These are phyloP conservation scores for Torulaspora globosa DNA, from an alignment of 1,139 yeast genomes.

Conservation along the genomic window DNA sequence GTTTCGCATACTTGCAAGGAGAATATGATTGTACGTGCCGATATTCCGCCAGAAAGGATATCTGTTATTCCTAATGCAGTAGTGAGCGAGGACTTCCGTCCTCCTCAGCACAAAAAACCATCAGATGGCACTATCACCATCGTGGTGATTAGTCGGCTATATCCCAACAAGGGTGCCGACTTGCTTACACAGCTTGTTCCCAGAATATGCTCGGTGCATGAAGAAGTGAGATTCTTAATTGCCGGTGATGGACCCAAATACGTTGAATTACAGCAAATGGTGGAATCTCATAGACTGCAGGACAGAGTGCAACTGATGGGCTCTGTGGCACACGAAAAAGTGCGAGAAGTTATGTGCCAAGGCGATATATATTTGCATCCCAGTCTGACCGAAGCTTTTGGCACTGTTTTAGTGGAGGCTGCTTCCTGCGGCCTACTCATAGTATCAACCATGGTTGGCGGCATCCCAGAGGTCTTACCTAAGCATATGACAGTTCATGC, in stretches of 20 bases:
- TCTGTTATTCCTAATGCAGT: conserved; percentile 97
- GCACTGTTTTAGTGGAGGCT: conserved; percentile 95
- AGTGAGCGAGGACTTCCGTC: conserved; percentile 73
- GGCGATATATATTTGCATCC: conserved; percentile 96
- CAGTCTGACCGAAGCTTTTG: conserved; percentile 94
- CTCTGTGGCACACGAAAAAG: conserved; percentile 86
- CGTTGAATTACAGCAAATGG: conserved; percentile 89
- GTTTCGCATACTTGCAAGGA: conserved; percentile 97
- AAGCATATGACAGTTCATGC: conserved; percentile 91
- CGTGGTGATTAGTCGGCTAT: conserved; percentile 85
- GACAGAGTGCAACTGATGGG: conserved; percentile 86
- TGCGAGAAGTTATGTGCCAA: conserved; percentile 83
- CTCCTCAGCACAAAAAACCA: conserved; percentile 34
- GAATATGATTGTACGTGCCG: conserved; percentile 84
- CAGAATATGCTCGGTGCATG: conserved; percentile 60
- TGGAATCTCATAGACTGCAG: conserved; percentile 80
- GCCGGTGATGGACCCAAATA: conserved; percentile 98
- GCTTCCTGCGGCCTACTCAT: conserved; percentile 93
- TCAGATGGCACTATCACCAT: conserved; percentile 53
- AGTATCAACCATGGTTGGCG: conserved; percentile 95
- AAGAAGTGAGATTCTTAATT: conserved; percentile 69
- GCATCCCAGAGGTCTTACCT: conserved; percentile 95
- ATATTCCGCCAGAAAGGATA: conserved; percentile 69
- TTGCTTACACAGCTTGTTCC: conserved; percentile 83
- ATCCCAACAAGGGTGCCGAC: conserved; percentile 97